These are phyloP conservation scores for Sclerotinia sclerotiorum DNA, from an alignment of 2,329 filamentous ascomycete genomes.

Conservation along the genomic window DNA sequence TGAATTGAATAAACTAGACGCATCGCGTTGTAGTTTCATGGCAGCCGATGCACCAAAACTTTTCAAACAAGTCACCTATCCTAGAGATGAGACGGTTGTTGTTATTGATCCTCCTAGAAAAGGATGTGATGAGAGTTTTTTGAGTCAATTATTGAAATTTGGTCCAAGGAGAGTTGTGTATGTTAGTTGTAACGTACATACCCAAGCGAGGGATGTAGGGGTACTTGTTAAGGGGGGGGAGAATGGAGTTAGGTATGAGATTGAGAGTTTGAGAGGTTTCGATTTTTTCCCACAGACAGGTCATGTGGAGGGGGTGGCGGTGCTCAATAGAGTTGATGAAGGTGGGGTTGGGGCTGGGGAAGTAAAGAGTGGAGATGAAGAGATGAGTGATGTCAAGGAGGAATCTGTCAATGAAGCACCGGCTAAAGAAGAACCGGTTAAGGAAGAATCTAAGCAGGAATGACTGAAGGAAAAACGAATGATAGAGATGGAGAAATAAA, in stretches of 20 bases:
- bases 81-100: slow-evolving; percentile 81
- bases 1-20: slow-evolving; percentile 66
- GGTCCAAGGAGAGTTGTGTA: slow-evolving; percentile 82
- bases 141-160: slow-evolving; percentile 76
- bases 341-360: neutral
- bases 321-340: slow-evolving; percentile 58
- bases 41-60: slow-evolving; percentile 83
- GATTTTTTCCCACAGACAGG: slow-evolving; percentile 94
- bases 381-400: slow-evolving; percentile 12
- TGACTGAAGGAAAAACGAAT: too few species aligned
- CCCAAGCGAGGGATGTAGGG: slow-evolving; percentile 90
- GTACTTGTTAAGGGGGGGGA: slow-evolving; percentile 73
- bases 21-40: slow-evolving; percentile 75
- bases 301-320: slow-evolving; percentile 67
- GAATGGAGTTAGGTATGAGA: slow-evolving; percentile 62
- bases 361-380: neutral
- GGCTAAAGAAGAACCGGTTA: neutral
- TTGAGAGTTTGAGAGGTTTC: slow-evolving; percentile 89
- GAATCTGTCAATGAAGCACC: neutral
- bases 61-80: slow-evolving; percentile 74
- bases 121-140: slow-evolving; percentile 83
- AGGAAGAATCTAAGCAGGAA: neutral
- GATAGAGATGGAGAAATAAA: neutral
- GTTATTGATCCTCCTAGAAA: slow-evolving; percentile 96
- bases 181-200: slow-evolving; percentile 97